Evolutionary conservation across 139 green algal genomes (phyloP).

Genomic region (Chlorella sp.): DNA sequence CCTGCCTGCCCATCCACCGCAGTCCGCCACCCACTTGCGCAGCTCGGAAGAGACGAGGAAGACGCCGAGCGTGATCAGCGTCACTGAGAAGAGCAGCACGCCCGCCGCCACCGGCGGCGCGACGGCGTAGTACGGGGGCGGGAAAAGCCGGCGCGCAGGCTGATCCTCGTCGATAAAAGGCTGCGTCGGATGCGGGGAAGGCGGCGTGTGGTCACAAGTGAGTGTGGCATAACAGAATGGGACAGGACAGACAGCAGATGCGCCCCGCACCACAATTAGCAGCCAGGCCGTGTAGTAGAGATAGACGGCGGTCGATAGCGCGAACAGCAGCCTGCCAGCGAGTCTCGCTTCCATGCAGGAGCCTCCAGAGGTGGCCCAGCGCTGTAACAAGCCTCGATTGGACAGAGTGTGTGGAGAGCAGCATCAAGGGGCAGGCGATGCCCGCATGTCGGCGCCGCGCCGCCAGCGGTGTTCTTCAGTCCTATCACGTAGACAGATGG

Average conservation of each 20-base stretch:
- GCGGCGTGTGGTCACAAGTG: background rate
- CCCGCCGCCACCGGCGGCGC: slow-evolving; percentile 22
- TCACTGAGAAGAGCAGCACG: slow-evolving; percentile 15
- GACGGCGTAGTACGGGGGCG: slow-evolving; percentile 38
- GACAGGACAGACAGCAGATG: background rate
- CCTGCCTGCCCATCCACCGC: too few relatives aligned
- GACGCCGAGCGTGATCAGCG: slow-evolving; percentile 32
- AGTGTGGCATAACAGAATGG: background rate
- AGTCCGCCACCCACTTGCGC: slow-evolving; percentile 3
- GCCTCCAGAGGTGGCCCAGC: too few relatives aligned
- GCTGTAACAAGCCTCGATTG: too few relatives aligned
- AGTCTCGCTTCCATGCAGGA: slow-evolving; percentile 8
- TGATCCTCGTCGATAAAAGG: slow-evolving; percentile 65
- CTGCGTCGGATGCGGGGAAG: slow-evolving; percentile 46
- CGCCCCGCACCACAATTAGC: slow-evolving; percentile 45
- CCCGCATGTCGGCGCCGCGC: too few relatives aligned
- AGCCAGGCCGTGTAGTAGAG: slow-evolving; percentile 57
- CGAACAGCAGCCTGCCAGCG: slow-evolving; percentile 6
- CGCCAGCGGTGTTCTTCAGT: too few relatives aligned
- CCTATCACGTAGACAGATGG: too few relatives aligned
- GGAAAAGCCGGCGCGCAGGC: slow-evolving; percentile 40
- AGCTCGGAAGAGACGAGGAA: slow-evolving; percentile 24
- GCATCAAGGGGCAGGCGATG: too few relatives aligned
- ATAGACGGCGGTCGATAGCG: slow-evolving; percentile 20
- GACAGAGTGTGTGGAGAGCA: too few relatives aligned